A percentile compares a stretch with the other conserved stretches of the same genome.
phyloP scores from a whole-genome alignment of 208 protist species.

The Novymonas esmeraldas region DNA sequence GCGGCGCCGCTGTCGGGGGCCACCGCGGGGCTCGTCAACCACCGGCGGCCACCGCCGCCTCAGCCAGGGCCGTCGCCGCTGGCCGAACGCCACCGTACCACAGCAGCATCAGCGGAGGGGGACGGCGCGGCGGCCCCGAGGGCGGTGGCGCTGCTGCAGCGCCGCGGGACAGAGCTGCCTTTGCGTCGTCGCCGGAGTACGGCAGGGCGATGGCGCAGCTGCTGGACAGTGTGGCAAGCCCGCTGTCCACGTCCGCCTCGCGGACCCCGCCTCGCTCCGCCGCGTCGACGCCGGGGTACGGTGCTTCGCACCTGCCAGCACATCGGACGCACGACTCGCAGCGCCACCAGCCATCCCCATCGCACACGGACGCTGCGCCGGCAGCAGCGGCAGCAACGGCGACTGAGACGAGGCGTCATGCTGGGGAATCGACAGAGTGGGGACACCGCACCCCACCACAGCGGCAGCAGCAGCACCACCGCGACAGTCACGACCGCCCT shows the following conservation, averaged over 20 bases:
- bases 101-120: neutral
- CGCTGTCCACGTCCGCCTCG: slow-evolving; percentile 11
- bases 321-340: no score
- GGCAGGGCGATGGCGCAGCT: slow-evolving; percentile 26
- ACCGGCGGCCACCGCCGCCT: neutral
- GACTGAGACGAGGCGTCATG: neutral
- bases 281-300: neutral
- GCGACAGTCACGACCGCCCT: neutral
- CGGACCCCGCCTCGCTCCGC: slow-evolving; percentile 17
- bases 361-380: neutral
- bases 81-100: slow-evolving; percentile 1
- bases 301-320: neutral
- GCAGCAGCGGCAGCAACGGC: neutral
- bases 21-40: neutral
- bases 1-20: neutral
- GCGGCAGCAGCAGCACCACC: neutral
- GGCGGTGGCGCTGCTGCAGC: slow-evolving; percentile 1
- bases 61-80: neutral
- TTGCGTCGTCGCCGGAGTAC: slow-evolving; percentile 16
- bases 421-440: neutral
- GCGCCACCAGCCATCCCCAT: slow-evolving; percentile 3
- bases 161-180: slow-evolving; percentile 16
- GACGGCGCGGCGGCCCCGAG: neutral
- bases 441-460: neutral
- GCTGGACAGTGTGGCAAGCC: slow-evolving; percentile 29